Base-by-base conservation (phyloP, 345 rosid genomes). In the Xanthoceras sorbifolium region DNA sequence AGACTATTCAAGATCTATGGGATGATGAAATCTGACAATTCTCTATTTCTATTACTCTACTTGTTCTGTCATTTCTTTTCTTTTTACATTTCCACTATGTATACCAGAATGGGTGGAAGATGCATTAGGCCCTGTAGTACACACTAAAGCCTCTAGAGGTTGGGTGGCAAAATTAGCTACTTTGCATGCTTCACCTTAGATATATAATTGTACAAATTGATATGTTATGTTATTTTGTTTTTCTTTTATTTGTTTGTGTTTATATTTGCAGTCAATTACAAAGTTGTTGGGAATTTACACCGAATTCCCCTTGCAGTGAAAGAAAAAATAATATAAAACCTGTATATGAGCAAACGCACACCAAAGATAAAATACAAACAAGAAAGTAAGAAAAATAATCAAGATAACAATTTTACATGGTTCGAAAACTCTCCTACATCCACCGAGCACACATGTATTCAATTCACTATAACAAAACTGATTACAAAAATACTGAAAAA, bases 1-100 rank as follows among this genome's bases (percentile, higher is more conserved):
- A 79, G 84, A 87, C 92, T 18, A 38, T 94, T 54, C 62, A 86
- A 72, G 86, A 93, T 20, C 90, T 91, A 32, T 94, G 97, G 97
- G 98, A 94, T 54, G 72, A 80, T 68, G 98, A 92, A 67, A 92
- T 94, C 57, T 94, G 86, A 88, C 26, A 42, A 23, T 1, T 22
- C 32, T 62, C 29, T 28, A 9, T 25, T 61, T 0, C 2, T 54
- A 54, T 9, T 31, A 11, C 29, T 44, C 10, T 31, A 18, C 12
- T 31, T 29, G 36, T 11, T 57, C 10, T 59, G 10, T 22, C 18
- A 10, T 36, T 31, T 1, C 48, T n/a, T 73, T 36, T 38, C 7
- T 5, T 20, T 9, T 38, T 6, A n/a, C 57, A 62, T 68, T 26
- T 50, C 55, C 55, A 50, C 7, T 50, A 3, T 44, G 4, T 12